Percentiles rank a stretch among this genome's conserved stretches.
Conservation (phyloP, 768 basidiomycete species). For the Tricholoma sp. region DNA sequence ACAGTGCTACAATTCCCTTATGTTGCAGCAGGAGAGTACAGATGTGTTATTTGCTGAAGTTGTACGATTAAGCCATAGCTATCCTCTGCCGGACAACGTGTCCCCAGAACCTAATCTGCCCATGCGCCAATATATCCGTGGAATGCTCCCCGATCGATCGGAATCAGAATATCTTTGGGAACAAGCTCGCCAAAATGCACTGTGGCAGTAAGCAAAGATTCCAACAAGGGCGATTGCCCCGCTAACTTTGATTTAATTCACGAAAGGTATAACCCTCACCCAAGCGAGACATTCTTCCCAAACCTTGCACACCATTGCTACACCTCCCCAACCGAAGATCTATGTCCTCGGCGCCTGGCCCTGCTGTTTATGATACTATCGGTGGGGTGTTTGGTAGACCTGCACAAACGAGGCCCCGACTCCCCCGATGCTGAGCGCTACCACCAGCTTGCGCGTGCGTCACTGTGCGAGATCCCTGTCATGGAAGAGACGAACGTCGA, state of each 20-base stretch:
- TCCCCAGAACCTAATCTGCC: conserved; percentile 48
- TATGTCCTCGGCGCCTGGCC: conserved; percentile 59
- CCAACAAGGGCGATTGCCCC: not conserved
- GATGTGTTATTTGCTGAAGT: conserved; percentile 37
- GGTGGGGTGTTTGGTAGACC: conserved; percentile 63
- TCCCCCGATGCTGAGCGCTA: conserved; percentile 56
- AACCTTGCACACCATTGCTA: conserved; percentile 65
- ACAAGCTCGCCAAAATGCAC: conserved; percentile 56
- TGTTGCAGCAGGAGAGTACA: conserved; percentile 16
- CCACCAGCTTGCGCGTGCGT: conserved; percentile 53
- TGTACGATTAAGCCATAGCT: conserved; percentile 48
- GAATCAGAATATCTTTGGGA: conserved; percentile 61
- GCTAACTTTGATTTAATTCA: not conserved
- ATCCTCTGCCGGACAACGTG: conserved; percentile 44
- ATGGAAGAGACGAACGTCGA: conserved; percentile 68
- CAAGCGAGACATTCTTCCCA: conserved; percentile 59
- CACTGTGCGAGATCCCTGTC: conserved; percentile 55
- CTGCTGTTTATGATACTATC: conserved; percentile 68
- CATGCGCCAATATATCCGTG: conserved; percentile 52
- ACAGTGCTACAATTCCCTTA: not conserved
- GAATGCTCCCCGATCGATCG: conserved; percentile 47
- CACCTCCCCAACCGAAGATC: conserved; percentile 41
- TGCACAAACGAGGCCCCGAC: conserved; percentile 37
- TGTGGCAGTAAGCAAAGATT: conserved; percentile 51
- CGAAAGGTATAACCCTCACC: conserved; percentile 57